These are phyloP conservation scores for Stereum hirsutum DNA, from an alignment of 1,284 basidiomycete species.

Conservation along the genomic window DNA sequence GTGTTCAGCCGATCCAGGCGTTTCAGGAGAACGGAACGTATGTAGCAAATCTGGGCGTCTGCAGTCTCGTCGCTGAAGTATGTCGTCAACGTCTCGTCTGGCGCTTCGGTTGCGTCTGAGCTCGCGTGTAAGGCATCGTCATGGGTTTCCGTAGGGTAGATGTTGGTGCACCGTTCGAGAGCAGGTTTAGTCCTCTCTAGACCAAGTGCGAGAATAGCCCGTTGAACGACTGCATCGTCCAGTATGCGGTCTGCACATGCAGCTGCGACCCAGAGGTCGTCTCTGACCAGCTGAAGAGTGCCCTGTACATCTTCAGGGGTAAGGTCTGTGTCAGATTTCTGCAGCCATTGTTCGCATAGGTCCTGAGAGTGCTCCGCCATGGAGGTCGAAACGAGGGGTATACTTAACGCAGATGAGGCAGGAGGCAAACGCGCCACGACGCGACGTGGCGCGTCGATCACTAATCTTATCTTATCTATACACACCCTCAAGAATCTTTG, in stretches of 20 bases:
- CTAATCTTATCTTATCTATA: not conserved
- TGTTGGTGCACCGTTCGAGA: slow-evolving; percentile 35
- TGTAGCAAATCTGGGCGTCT: slow-evolving; percentile 54
- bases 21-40: slow-evolving; percentile 52
- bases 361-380: slow-evolving; percentile 24
- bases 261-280: slow-evolving; percentile 68
- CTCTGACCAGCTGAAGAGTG: slow-evolving; percentile 39
- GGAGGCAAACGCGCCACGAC: not conserved
- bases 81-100: slow-evolving; percentile 24
- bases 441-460: not conserved
- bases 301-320: slow-evolving; percentile 37
- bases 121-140: slow-evolving; percentile 11
- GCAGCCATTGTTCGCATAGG: slow-evolving; percentile 44
- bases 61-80: slow-evolving; percentile 44
- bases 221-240: slow-evolving; percentile 45
- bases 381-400: too few species aligned
- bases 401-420: too few species aligned
- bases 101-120: slow-evolving; percentile 7
- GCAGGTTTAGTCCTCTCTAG: slow-evolving; percentile 45
- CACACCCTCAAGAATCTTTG: not conserved
- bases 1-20: slow-evolving; percentile 62
- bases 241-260: slow-evolving; percentile 64
- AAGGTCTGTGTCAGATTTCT: slow-evolving; percentile 44
- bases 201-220: slow-evolving; percentile 50
- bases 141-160: slow-evolving; percentile 11